These are phyloP conservation scores for Penicillium sp. DNA, from an alignment of 2,329 filamentous ascomycete genomes.

Conservation along the genomic window DNA sequence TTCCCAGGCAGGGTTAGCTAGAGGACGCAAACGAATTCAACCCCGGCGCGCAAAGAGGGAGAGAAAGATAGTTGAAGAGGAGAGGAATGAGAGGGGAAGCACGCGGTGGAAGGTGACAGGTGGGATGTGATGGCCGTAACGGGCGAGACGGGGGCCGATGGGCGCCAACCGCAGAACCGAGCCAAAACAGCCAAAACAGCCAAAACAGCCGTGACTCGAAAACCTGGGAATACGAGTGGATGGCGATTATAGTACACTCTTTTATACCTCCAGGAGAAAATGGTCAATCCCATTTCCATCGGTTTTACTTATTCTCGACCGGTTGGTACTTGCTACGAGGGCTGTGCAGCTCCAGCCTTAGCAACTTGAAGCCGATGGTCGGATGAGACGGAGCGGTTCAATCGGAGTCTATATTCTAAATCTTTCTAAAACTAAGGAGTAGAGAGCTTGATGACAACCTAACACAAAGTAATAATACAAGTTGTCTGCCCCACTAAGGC, in stretches of 20 bases:
- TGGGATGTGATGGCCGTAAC: slow-evolving; percentile 28
- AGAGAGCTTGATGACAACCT: slow-evolving; percentile 28
- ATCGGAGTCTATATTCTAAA: slow-evolving; percentile 1
- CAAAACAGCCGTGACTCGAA: neutral
- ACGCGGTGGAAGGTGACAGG: slow-evolving; percentile 19
- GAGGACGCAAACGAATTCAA: neutral
- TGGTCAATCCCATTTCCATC: too few species aligned
- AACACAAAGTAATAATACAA: slow-evolving; percentile 28
- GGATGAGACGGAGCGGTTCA: too few species aligned
- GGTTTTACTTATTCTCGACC: too few species aligned
- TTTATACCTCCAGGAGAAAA: too few species aligned
- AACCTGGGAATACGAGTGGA: neutral
- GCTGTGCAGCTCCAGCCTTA: too few species aligned
- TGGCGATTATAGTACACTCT: too few species aligned
- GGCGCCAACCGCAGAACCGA: slow-evolving; percentile 16
- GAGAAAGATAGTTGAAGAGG: neutral
- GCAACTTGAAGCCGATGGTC: too few species aligned
- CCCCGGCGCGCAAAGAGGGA: neutral
- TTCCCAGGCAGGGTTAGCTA: neutral
- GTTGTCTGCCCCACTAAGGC: slow-evolving; percentile 20
- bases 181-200: neutral
- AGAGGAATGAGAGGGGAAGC: slow-evolving; percentile 1
- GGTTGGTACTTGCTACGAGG: too few species aligned
- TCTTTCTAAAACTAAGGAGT: slow-evolving; percentile 17
- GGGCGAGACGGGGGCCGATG: slow-evolving; percentile 8